Conservation (phyloP, 805 yeast species). For the Metschnikowia amazonensis region DNA sequence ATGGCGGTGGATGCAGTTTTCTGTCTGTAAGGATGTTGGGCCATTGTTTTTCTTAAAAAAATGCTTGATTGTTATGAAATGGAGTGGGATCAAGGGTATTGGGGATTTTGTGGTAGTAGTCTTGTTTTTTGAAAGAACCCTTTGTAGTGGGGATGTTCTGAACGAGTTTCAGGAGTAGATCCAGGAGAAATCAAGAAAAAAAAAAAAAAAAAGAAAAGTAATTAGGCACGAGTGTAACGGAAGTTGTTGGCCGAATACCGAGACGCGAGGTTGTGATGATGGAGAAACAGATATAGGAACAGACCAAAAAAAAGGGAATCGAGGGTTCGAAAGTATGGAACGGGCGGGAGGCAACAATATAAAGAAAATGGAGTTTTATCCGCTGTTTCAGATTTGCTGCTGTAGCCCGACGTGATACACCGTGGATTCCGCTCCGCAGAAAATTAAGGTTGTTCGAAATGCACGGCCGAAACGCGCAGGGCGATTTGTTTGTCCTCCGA, state of each 20-base stretch:
- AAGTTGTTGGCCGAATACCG: too few relatives aligned
- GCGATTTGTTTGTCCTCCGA: background rate
- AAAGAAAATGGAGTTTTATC: background rate
- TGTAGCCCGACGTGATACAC: background rate
- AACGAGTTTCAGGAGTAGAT: background rate
- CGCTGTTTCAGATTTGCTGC: conserved; percentile 5
- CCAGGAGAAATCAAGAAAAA: background rate
- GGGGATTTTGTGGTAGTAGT: background rate
- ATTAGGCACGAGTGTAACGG: background rate
- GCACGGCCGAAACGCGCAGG: conserved; percentile 6
- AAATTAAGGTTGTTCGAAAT: conserved; percentile 1
- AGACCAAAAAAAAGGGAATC: too few relatives aligned
- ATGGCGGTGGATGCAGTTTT: conserved; percentile 16
- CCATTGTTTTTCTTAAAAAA: conserved; percentile 8
- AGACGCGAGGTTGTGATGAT: background rate
- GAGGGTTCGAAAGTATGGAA: too few relatives aligned
- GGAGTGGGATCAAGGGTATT: too few relatives aligned
- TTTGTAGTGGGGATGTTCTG: background rate
- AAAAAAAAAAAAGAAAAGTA: background rate
- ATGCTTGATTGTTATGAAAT: too few relatives aligned
- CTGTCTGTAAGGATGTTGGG: conserved; percentile 21
- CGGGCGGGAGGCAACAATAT: background rate
- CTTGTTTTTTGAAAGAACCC: background rate
- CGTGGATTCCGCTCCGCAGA: conserved; percentile 5
- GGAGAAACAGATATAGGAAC: background rate